These are phyloP conservation scores for Rhodofomes roseus DNA, from an alignment of 1,284 basidiomycete genomes.

Conservation along the genomic window DNA sequence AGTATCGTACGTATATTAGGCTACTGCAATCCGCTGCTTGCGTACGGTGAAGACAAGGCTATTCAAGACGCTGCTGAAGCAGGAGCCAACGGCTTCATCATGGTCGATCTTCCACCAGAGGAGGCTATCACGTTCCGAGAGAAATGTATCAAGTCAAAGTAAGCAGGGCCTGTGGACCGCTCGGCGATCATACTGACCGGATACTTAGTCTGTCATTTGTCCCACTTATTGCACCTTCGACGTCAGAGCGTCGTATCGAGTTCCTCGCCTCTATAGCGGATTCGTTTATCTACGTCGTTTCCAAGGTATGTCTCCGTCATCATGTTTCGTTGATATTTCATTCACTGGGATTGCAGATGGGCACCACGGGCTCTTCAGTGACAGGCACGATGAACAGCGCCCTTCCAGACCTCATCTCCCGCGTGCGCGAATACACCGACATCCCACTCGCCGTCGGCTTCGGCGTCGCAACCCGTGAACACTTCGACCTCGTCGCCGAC, in stretches of 20 bases:
- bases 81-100: constrained; percentile 96
- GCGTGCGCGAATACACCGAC: constrained; percentile 68
- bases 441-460: constrained; percentile 95
- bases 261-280: constrained; percentile 93
- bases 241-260: constrained; percentile 81
- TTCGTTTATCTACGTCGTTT: constrained; percentile 96
- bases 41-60: constrained; percentile 93
- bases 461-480: constrained; percentile 89
- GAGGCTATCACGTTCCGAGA: constrained; percentile 90
- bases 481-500: constrained; percentile 83
- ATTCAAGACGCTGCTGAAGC: constrained; percentile 86
- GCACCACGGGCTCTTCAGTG: constrained; percentile 91
- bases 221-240: constrained; percentile 94
- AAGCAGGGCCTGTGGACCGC: constrained; percentile 23
- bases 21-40: constrained; percentile 94
- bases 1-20: constrained; percentile 44
- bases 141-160: constrained; percentile 82
- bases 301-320: constrained; percentile 53
- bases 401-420: constrained; percentile 76
- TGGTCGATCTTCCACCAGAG: constrained; percentile 97
- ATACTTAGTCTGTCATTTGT: constrained; percentile 85
- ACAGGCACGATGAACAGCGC: constrained; percentile 67
- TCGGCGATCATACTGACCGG: not conserved
- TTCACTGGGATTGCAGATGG: constrained; percentile 65
- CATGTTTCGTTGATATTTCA: not conserved